Evolutionary conservation across 1,139 yeast species (phyloP).

Genomic region (Kazachstania sp.): DNA sequence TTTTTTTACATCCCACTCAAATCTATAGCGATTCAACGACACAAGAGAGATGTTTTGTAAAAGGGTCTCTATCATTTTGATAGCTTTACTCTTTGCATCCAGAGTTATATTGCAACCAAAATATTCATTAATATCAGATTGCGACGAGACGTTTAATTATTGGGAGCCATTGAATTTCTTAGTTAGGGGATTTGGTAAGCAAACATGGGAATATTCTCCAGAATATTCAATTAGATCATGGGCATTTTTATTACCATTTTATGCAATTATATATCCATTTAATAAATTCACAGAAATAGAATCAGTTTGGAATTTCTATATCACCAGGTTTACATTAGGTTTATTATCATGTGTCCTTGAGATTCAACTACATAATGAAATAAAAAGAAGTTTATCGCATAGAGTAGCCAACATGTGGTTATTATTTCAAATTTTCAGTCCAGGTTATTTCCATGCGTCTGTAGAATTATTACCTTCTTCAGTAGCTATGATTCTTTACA

Average conservation of each 20-base stretch:
- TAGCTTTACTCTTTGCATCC: conserved; percentile 15
- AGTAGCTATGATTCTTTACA: conserved; percentile 62
- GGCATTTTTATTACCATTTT: conserved; percentile 55
- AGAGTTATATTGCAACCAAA: conserved; percentile 26
- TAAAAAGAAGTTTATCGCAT: conserved; percentile 17
- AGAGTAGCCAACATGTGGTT: conserved; percentile 37
- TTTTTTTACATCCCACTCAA: no score
- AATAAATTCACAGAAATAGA: conserved; percentile 18
- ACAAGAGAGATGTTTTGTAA: conserved; percentile 4
- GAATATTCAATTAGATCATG: conserved; percentile 82
- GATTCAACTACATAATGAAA: conserved; percentile 20
- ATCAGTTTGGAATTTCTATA: conserved; percentile 37
- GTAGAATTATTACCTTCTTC: conserved; percentile 82
- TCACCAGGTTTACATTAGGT: conserved; percentile 47
- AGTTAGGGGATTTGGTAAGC: conserved; percentile 76
- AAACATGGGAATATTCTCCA: conserved; percentile 97
- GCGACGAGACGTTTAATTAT: conserved; percentile 83
- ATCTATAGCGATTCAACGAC: neutral
- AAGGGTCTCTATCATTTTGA: conserved; percentile 3
- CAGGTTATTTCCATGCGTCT: conserved; percentile 71
- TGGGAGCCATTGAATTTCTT: conserved; percentile 87
- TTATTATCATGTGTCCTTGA: conserved; percentile 38
- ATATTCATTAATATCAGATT: conserved; percentile 51
- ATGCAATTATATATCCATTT: conserved; percentile 38
- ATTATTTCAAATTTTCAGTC: conserved; percentile 27